A percentile compares a stretch with the other conserved stretches of the same genome.
These are phyloP conservation scores for Sclerotinia borealis DNA, from an alignment of 2,329 filamentous ascomycete species.

Conservation along the genomic window DNA sequence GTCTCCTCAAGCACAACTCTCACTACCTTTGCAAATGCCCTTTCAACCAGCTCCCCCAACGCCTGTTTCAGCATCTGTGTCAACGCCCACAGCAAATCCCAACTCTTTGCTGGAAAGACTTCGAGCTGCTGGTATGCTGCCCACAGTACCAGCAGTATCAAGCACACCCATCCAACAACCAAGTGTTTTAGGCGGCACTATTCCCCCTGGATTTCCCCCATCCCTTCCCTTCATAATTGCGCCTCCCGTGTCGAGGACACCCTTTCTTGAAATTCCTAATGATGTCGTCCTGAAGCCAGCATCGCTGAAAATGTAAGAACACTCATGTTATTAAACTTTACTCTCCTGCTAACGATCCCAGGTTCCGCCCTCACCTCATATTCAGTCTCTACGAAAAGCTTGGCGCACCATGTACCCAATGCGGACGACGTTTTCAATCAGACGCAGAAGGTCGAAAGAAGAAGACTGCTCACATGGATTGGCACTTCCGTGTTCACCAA, in stretches of 20 bases:
- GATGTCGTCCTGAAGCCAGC: constrained; percentile 57
- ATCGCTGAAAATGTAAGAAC: constrained; percentile 66
- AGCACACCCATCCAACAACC: constrained; percentile 34
- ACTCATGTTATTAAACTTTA: neutral
- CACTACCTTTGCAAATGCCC: constrained; percentile 32
- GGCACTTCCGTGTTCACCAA: constrained; percentile 94
- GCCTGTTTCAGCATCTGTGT: constrained; percentile 33
- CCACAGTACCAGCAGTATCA: constrained; percentile 37
- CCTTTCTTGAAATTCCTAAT: constrained; percentile 32
- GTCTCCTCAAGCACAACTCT: constrained; percentile 44
- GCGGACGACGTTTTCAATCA: constrained; percentile 76
- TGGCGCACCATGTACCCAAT: constrained; percentile 84
- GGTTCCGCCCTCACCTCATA: constrained; percentile 69
- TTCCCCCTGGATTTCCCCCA: constrained; percentile 35
- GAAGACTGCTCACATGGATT: constrained; percentile 92
- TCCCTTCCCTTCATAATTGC: constrained; percentile 23
- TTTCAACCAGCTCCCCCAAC: constrained; percentile 29
- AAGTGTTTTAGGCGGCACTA: constrained; percentile 38
- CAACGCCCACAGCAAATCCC: constrained; percentile 35
- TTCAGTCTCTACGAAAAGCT: constrained; percentile 71
- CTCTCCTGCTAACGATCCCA: constrained; percentile 32
- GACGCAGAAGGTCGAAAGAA: constrained; percentile 73
- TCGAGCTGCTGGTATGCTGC: constrained; percentile 61
- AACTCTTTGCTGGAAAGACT: constrained; percentile 60
- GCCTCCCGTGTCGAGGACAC: constrained; percentile 22